These are phyloP conservation scores for Penicillium corylophilum DNA, from an alignment of 2,329 filamentous ascomycete genomes.

Conservation along the genomic window DNA sequence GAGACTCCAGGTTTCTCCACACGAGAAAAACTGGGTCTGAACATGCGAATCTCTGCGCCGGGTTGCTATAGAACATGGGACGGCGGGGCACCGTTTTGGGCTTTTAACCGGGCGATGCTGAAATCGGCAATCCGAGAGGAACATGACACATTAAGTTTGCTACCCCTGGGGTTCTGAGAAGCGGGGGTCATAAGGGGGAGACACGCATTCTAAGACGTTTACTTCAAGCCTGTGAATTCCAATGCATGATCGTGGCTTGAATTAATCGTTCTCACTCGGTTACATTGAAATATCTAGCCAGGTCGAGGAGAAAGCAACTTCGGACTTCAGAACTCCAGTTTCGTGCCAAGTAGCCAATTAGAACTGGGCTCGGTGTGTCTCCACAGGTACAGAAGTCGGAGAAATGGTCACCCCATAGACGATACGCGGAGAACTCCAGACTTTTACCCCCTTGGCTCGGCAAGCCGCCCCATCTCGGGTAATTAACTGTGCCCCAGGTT, in stretches of 20 bases:
- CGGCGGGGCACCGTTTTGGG: not conserved
- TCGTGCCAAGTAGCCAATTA: not conserved
- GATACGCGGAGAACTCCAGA: not conserved
- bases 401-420: not conserved
- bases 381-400: not conserved
- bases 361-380: not conserved
- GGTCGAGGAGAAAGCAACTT: not conserved
- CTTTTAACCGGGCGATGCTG: conserved; percentile 4
- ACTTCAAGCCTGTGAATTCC: not conserved
- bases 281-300: not conserved
- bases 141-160: not conserved
- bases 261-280: not conserved
- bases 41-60: not conserved
- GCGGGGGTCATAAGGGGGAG: not conserved
- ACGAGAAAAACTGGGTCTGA: conserved; percentile 2
- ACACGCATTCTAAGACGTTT: not conserved
- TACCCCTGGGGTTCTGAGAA: not conserved
- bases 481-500: not conserved
- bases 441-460: not conserved
- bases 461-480: not conserved
- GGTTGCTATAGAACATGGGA: not conserved
- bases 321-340: not conserved
- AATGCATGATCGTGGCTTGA: not conserved
- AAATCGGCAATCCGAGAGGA: conserved; percentile 10
- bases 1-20: not conserved